Evolutionary conservation across 129 eudicot genomes (phyloP).

Genomic region (Flaveria sonorensis): DNA sequence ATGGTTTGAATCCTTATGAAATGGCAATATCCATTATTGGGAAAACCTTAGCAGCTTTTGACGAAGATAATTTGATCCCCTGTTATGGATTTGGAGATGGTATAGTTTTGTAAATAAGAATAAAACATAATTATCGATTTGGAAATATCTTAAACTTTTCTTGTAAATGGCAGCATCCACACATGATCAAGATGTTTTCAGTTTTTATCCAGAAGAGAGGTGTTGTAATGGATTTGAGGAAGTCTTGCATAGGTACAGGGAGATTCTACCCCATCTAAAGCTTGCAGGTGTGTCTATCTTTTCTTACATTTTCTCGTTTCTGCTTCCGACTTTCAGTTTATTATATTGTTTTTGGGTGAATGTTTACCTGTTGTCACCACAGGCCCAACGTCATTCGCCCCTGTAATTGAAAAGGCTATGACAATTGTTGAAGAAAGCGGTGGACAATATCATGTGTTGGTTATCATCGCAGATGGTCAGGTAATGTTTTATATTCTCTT

Average conservation of each 20-base stretch:
- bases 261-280: conserved; percentile 73
- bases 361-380: conserved; percentile 25
- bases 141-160: not conserved
- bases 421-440: conserved; percentile 92
- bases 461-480: conserved; percentile 98
- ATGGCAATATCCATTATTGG: conserved; percentile 94
- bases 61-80: conserved; percentile 94
- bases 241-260: conserved; percentile 80
- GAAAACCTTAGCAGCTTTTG: conserved; percentile 87
- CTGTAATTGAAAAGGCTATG: conserved; percentile 90
- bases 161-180: conserved; percentile 72
- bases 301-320: conserved; percentile 16
- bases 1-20: conserved; percentile 71
- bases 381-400: conserved; percentile 99
- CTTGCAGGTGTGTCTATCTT: conserved; percentile 72
- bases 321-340: conserved; percentile 1
- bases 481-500: conserved; percentile 37
- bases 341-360: conserved; percentile 4
- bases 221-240: conserved; percentile 91
- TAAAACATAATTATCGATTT: not conserved
- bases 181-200: conserved; percentile 92
- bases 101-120: conserved; percentile 32
- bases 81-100: conserved; percentile 99
- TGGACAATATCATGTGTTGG: conserved; percentile 90
- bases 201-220: conserved; percentile 85